Evolutionary conservation across 129 eudicot genomes (phyloP).

Genomic region (Solidago caesia): DNA sequence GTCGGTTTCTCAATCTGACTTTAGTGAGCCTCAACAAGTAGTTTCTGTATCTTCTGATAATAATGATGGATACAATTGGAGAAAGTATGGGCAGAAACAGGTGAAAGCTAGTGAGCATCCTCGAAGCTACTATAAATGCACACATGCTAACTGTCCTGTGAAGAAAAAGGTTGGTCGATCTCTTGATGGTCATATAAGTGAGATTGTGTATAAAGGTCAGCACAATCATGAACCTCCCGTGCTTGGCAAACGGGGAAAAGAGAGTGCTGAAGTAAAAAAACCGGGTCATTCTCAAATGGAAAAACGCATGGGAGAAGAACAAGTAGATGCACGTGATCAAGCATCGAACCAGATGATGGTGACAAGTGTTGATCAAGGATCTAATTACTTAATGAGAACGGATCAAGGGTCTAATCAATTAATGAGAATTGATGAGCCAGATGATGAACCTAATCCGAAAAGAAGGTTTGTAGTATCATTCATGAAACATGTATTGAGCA

Average conservation of each 20-base stretch:
- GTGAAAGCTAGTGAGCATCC: slow-evolving; percentile 92
- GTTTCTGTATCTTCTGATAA: slow-evolving; percentile 49
- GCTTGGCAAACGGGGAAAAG: slow-evolving; percentile 50
- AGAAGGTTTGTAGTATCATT: slow-evolving; percentile 54
- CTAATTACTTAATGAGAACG: slow-evolving; percentile 5
- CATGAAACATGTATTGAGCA: too few relatives aligned
- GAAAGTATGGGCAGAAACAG: slow-evolving; percentile 95
- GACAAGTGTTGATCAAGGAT: neutral
- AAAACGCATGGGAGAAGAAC: slow-evolving; percentile 26
- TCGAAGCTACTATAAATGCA: slow-evolving; percentile 87
- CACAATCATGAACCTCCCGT: slow-evolving; percentile 83
- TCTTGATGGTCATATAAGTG: slow-evolving; percentile 72
- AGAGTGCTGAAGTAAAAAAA: slow-evolving; percentile 39
- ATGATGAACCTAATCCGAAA: slow-evolving; percentile 76
- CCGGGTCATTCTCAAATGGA: slow-evolving; percentile 25
- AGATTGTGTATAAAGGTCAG: slow-evolving; percentile 85
- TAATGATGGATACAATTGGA: slow-evolving; percentile 90
- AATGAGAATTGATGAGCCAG: slow-evolving; percentile 44
- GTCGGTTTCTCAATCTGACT: slow-evolving; percentile 46
- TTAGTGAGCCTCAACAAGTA: slow-evolving; percentile 29
- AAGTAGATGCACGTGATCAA: slow-evolving; percentile 28
- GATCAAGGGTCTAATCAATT: slow-evolving; percentile 40
- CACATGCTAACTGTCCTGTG: slow-evolving; percentile 71
- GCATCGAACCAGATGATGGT: slow-evolving; percentile 22
- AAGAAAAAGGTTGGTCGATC: slow-evolving; percentile 91